Evolutionary conservation across 306 rosid genomes (phyloP).

Genomic region (Cyamopsis tetragonoloba): DNA sequence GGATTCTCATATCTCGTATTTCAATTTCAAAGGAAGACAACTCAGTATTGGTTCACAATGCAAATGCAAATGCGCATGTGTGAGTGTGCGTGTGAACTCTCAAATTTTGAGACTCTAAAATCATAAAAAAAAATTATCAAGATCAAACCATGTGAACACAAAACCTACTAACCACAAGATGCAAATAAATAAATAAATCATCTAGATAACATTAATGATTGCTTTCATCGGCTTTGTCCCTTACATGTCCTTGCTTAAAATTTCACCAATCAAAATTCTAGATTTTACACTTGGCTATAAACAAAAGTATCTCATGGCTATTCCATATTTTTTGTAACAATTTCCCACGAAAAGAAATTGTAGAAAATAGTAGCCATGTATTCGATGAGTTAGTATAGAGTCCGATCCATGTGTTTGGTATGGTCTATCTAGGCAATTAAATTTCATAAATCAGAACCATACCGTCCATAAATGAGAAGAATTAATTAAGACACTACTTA

Average conservation of each 20-base stretch:
- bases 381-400: background rate
- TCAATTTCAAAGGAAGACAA: too few species aligned
- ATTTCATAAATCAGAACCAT: conserved; percentile 25
- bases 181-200: background rate
- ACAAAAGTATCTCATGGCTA: background rate
- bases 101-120: background rate
- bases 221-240: background rate
- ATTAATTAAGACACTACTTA: conserved; percentile 31
- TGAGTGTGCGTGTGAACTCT: background rate
- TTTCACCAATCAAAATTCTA: background rate
- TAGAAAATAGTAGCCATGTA: background rate
- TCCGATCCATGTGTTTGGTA: background rate
- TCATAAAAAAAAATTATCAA: background rate
- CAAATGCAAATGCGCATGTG: too few species aligned
- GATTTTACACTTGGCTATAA: background rate
- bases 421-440: conserved; percentile 10
- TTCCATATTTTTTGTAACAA: background rate
- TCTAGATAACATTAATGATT: conserved; percentile 16
- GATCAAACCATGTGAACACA: background rate
- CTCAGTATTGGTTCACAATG: too few species aligned
- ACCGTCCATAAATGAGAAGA: conserved; percentile 19
- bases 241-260: background rate
- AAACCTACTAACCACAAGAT: background rate
- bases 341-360: background rate
- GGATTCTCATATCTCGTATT: too few species aligned